phyloP scores from a whole-genome alignment of 2,329 filamentous ascomycete species.

The Stagonosporopsis tanaceti region DNA sequence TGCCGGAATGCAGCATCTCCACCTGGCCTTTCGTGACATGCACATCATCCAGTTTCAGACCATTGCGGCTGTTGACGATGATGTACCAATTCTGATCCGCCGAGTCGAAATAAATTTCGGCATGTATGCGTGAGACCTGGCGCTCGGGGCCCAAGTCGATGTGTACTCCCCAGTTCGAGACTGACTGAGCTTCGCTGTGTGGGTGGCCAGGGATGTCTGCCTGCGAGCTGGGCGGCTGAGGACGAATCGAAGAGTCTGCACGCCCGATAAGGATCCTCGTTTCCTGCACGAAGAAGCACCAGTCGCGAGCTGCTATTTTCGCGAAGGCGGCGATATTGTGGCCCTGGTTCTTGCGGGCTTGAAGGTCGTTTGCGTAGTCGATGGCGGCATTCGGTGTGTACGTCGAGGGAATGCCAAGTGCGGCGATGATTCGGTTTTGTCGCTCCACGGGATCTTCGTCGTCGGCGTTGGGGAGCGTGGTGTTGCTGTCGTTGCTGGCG shows the following conservation, averaged over 20 bases:
- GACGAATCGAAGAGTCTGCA: slow-evolving; percentile 43
- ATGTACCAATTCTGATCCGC: slow-evolving; percentile 75
- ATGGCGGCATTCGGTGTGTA: slow-evolving; percentile 64
- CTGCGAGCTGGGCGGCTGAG: slow-evolving; percentile 41
- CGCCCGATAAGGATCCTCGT: slow-evolving; percentile 80
- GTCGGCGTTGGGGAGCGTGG: slow-evolving; percentile 45
- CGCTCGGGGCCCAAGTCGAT: slow-evolving; percentile 76
- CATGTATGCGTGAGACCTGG: slow-evolving; percentile 59
- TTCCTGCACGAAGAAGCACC: slow-evolving; percentile 84
- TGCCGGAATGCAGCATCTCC: slow-evolving; percentile 78
- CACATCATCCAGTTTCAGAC: slow-evolving; percentile 81
- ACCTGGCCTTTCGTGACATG: slow-evolving; percentile 72
- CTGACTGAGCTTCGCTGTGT: slow-evolving; percentile 30
- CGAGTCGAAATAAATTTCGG: slow-evolving; percentile 58
- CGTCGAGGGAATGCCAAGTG: slow-evolving; percentile 52
- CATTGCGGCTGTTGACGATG: slow-evolving; percentile 88
- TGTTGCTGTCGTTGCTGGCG: slow-evolving; percentile 53
- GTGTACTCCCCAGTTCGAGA: slow-evolving; percentile 65
- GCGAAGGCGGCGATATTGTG: slow-evolving; percentile 70
- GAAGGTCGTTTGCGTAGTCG: slow-evolving; percentile 63
- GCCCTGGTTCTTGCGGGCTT: slow-evolving; percentile 53
- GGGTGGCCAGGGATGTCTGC: slow-evolving; percentile 35
- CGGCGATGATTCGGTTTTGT: slow-evolving; percentile 49
- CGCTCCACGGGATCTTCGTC: slow-evolving; percentile 47
- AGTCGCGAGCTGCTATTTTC: slow-evolving; percentile 81